Evolutionary conservation across 83 land plant genomes (phyloP).

Genomic region (Thuja plicata): DNA sequence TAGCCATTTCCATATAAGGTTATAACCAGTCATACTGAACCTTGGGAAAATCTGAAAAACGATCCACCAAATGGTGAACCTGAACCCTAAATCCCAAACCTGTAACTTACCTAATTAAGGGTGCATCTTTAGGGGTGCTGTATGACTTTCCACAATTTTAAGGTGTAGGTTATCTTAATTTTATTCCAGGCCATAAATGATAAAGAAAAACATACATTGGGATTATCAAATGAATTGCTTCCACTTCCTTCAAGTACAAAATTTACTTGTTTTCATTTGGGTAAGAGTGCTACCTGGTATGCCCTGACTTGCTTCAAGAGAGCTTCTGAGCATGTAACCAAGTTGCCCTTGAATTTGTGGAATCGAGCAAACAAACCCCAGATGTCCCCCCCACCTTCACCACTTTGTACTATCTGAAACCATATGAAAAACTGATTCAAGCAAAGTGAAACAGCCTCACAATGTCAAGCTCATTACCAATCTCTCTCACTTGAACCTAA

Average conservation of each 20-base stretch:
- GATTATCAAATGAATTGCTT: slow-evolving; percentile 5
- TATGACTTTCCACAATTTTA: not conserved
- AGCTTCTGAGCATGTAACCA: slow-evolving; percentile 77
- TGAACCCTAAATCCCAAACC: no score
- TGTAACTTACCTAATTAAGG: not conserved
- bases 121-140: not conserved
- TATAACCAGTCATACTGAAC: no score
- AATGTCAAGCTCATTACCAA: not conserved
- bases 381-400: slow-evolving; percentile 44
- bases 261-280: not conserved
- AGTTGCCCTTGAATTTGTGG: slow-evolving; percentile 79
- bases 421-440: not conserved
- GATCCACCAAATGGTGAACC: no score
- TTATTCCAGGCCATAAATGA: not conserved
- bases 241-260: not conserved
- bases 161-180: not conserved
- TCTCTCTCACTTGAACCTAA: not conserved
- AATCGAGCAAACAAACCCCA: slow-evolving; percentile 97
- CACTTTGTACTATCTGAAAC: slow-evolving; percentile 51
- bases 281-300: slow-evolving; percentile 57
- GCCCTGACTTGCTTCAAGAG: slow-evolving; percentile 92
- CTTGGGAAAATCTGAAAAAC: no score
- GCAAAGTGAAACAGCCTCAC: not conserved
- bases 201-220: not conserved
- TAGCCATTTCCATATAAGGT: no score